Conservation (phyloP, 2,329 filamentous ascomycete species). For the Sclerotinia minor region DNA sequence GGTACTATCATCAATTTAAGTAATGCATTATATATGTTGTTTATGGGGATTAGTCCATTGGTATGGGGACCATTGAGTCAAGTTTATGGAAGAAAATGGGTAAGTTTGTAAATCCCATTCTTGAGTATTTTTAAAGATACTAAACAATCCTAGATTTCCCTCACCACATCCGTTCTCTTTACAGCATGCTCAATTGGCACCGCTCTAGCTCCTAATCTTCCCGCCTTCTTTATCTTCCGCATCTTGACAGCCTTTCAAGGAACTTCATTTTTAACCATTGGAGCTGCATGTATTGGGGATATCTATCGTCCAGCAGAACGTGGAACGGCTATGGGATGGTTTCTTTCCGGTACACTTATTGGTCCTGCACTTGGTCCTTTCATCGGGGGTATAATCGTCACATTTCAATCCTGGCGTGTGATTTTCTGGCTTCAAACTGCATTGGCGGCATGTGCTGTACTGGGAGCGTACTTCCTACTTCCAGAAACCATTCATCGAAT, state of each 20-base stretch:
- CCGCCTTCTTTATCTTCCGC: conserved; percentile 71
- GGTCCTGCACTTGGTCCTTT: conserved; percentile 71
- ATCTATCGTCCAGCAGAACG: conserved; percentile 66
- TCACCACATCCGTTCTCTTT: conserved; percentile 63
- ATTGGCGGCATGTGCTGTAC: conserved; percentile 58
- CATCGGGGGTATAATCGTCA: conserved; percentile 74
- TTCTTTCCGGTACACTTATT: conserved; percentile 68
- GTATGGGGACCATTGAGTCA: conserved; percentile 73
- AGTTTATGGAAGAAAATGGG: conserved; percentile 59
- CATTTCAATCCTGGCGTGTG: conserved; percentile 68
- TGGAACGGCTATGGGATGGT: conserved; percentile 73
- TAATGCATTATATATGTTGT: conserved; percentile 73
- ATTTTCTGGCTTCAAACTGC: conserved; percentile 79
- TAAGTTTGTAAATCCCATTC: conserved; percentile 42
- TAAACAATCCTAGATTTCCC: conserved; percentile 49
- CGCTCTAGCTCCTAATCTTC: conserved; percentile 69
- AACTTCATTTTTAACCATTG: conserved; percentile 72
- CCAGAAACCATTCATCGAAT: conserved; percentile 72
- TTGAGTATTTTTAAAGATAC: conserved; percentile 11
- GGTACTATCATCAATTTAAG: conserved; percentile 70
- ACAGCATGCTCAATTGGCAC: conserved; percentile 70
- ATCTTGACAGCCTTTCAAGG: conserved; percentile 74
- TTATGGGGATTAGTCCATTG: conserved; percentile 70
- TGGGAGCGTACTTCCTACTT: conserved; percentile 65
- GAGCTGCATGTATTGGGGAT: conserved; percentile 67